phyloP scores from a whole-genome alignment of 2,329 filamentous ascomycete genomes.

The Dactylonectria macrodidyma region DNA sequence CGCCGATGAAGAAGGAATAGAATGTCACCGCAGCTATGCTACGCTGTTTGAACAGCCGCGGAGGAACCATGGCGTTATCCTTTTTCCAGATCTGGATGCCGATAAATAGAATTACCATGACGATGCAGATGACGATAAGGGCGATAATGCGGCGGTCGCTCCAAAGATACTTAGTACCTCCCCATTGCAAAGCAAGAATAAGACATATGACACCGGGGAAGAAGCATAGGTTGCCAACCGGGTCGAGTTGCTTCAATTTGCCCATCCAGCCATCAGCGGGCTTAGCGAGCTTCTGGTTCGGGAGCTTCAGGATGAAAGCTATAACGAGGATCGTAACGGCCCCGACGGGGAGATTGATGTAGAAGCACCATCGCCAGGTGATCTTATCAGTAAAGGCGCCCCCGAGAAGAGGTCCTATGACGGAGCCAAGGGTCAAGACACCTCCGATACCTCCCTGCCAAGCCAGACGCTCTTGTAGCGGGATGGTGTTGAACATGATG shows the following conservation, averaged over 20 bases:
- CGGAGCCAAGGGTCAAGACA: conserved; percentile 62
- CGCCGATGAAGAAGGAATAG: conserved; percentile 57
- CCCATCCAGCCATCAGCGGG: conserved; percentile 40
- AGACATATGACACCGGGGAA: conserved; percentile 60
- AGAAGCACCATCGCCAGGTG: conserved; percentile 59
- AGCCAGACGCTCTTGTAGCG: conserved; percentile 51
- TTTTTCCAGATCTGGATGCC: conserved; percentile 55
- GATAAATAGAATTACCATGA: conserved; percentile 53
- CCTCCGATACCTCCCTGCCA: conserved; percentile 53
- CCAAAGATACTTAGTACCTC: conserved; percentile 55
- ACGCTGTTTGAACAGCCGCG: conserved; percentile 57
- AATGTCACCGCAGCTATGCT: conserved; percentile 54
- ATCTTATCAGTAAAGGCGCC: conserved; percentile 54
- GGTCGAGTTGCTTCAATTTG: conserved; percentile 46
- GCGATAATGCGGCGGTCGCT: conserved; percentile 40
- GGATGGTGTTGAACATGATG: conserved; percentile 57
- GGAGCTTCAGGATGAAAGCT: conserved; percentile 48
- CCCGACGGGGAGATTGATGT: conserved; percentile 58
- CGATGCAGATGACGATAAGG: conserved; percentile 50
- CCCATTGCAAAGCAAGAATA: conserved; percentile 66
- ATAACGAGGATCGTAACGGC: conserved; percentile 51
- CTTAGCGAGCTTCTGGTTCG: conserved; percentile 39
- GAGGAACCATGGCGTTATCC: conserved; percentile 60
- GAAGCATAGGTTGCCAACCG: conserved; percentile 50
- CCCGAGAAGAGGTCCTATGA: conserved; percentile 52